Conservation (phyloP, 2,329 filamentous ascomycete genomes). For the Cladophialophora immunda region DNA sequence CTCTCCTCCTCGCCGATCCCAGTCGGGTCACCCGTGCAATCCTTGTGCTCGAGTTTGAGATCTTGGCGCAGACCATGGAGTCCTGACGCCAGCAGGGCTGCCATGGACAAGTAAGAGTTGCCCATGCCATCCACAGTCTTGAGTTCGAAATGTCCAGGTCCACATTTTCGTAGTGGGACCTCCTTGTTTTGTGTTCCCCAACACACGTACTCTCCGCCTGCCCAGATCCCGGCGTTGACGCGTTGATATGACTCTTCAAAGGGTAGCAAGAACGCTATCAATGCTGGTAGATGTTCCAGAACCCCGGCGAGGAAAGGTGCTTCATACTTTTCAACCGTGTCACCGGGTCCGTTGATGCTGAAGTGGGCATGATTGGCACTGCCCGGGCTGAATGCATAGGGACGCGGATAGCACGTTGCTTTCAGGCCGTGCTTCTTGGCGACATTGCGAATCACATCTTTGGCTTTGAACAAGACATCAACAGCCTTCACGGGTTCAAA, state of each 20-base stretch:
- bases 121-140: constrained; percentile 80
- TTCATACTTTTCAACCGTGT: constrained; percentile 53
- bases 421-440: constrained; percentile 69
- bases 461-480: constrained; percentile 74
- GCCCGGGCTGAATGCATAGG: constrained; percentile 65
- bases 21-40: constrained; percentile 48
- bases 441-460: constrained; percentile 72
- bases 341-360: constrained; percentile 64
- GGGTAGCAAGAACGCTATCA: constrained; percentile 75
- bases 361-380: constrained; percentile 76
- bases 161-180: constrained; percentile 74
- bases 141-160: constrained; percentile 76
- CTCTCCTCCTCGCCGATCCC: constrained; percentile 45
- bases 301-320: constrained; percentile 75
- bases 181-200: constrained; percentile 88
- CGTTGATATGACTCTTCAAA: constrained; percentile 74
- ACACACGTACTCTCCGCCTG: constrained; percentile 78
- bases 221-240: constrained; percentile 74
- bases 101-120: constrained; percentile 77
- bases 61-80: constrained; percentile 59
- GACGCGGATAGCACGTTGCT: constrained; percentile 78
- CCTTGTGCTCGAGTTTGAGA: constrained; percentile 43
- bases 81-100: constrained; percentile 69
- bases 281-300: constrained; percentile 69
- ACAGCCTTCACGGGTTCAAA: constrained; percentile 71